These are phyloP conservation scores for Fusarium sp. DNA, from an alignment of 2,329 filamentous ascomycete species.

Conservation along the genomic window DNA sequence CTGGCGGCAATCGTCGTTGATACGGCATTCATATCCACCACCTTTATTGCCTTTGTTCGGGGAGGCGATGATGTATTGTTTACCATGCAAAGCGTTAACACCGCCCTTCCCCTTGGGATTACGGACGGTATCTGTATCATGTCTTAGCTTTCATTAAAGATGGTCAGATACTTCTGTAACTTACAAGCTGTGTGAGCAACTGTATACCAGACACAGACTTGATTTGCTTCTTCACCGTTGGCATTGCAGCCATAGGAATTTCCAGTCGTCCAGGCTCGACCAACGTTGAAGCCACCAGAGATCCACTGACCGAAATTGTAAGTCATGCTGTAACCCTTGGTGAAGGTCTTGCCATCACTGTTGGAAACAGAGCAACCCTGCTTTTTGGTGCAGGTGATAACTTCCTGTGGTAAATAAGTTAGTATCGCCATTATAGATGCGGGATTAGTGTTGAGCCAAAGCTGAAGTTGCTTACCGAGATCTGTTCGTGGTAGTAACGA, in stretches of 20 bases:
- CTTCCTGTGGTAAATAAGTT: neutral
- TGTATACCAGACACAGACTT: neutral
- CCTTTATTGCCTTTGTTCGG: neutral
- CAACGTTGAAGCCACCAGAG: neutral
- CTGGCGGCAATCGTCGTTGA: neutral
- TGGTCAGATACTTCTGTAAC: neutral
- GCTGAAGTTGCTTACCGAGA: too few species aligned
- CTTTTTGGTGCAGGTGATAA: neutral
- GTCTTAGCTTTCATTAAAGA: neutral
- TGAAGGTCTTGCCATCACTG: neutral
- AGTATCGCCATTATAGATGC: neutral
- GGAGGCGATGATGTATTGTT: neutral
- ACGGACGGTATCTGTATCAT: neutral
- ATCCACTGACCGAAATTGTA: neutral
- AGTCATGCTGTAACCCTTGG: neutral
- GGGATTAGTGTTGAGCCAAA: too few species aligned
- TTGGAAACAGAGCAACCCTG: neutral
- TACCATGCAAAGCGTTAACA: too few species aligned
- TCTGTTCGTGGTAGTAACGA: neutral
- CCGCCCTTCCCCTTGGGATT: too few species aligned
- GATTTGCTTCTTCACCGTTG: rapidly evolving
- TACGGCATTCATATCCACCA: neutral
- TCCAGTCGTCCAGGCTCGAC: neutral
- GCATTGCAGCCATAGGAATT: neutral
- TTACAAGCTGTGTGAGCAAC: neutral